Base-by-base conservation (phyloP, 768 basidiomycete species). In the Hemileccinum rubropunctum region DNA sequence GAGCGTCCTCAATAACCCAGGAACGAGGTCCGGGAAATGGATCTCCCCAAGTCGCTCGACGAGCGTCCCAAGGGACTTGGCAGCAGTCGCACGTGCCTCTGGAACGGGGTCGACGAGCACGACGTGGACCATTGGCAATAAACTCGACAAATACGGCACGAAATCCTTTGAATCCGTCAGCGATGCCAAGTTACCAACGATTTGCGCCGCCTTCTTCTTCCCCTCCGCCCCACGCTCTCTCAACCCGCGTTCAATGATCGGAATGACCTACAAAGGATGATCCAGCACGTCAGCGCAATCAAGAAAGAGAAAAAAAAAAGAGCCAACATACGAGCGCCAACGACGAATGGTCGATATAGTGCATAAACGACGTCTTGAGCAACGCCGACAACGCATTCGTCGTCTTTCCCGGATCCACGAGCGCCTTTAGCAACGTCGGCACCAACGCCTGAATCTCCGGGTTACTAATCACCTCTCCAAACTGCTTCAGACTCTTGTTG, bases 81-180 rank as follows among this genome's bases (percentile, higher is more conserved):
- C 95, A 7, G 97, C 97, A 0, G 95, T 98, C 2, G 94, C 95
- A 48, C 97, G 82, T 6, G 97, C 95, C 69, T 98, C 97, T 3
- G 97, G 97, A 2, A 98, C 97, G 23, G 97, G 97, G 58, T 99
- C 97, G 36, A 95, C 86, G 9, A 99, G 81, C 14, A 98, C 95
- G 17, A 83, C 71, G 60, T 97, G 94, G 0, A 99, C 89, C 67
- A 97, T 76, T 0, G 97, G 97, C 34, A 98, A 72, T 17, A 98
- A 79, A 33, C 84, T 81, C 21, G 83, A 78, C n/a, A 99, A 78
- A 65, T 99, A 98, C 0, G 97, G 95, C 13, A 95, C 85, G 59
- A 98, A 93, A 66, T 98, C 97, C 61, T 87, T 89, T 0, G 89
- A 80, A 54, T 92, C 90, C 1, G 91, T 93, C 41, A 93, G 73